phyloP scores from a whole-genome alignment of 768 basidiomycete genomes.

The Termitomyces sp. region DNA sequence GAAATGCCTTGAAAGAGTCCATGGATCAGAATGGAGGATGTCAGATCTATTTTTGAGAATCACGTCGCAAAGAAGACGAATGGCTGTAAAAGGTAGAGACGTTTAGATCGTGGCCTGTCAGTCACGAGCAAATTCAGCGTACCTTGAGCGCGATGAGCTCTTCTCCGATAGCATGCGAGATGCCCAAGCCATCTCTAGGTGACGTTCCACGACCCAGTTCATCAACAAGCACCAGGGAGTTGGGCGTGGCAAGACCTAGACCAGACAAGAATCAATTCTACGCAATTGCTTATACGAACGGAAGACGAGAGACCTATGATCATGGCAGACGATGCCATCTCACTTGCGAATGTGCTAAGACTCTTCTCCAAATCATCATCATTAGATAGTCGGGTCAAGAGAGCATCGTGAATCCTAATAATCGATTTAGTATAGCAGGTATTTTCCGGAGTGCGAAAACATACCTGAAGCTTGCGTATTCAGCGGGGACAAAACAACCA shows the following conservation, averaged over 20 bases:
- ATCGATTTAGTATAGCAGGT: background rate
- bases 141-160: constrained; percentile 74
- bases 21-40: background rate
- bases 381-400: constrained; percentile 88
- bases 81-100: constrained; percentile 41
- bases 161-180: constrained; percentile 82
- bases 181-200: constrained; percentile 76
- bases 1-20: constrained; percentile 58
- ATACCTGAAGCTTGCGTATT: constrained; percentile 87
- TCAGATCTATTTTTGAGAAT: constrained; percentile 14
- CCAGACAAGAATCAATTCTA: background rate
- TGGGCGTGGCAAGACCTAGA: constrained; percentile 65
- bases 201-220: constrained; percentile 94
- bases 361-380: constrained; percentile 91
- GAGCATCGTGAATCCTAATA: constrained; percentile 72
- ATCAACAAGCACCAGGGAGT: constrained; percentile 82
- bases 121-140: constrained; percentile 14
- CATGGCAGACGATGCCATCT: constrained; percentile 93
- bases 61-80: constrained; percentile 93
- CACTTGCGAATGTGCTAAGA: constrained; percentile 91
- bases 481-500: constrained; percentile 90
- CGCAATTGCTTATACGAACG: background rate
- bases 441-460: background rate
- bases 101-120: background rate
- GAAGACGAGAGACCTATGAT: constrained; percentile 61